These are phyloP conservation scores for Kwoniella mangroviensis DNA, from an alignment of 768 basidiomycete genomes.

Conservation along the genomic window DNA sequence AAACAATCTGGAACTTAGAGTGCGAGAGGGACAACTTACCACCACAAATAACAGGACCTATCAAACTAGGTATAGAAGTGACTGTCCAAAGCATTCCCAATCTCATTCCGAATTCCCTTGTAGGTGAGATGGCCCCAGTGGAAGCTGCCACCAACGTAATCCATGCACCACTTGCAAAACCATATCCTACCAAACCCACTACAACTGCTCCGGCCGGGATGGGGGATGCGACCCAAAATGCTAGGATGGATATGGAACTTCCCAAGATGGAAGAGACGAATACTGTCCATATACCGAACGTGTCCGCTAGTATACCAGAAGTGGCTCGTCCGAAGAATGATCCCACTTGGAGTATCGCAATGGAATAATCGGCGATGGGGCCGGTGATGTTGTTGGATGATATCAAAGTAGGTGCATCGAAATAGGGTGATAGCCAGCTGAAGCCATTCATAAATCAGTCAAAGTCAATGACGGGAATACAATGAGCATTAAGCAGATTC, in stretches of 20 bases:
- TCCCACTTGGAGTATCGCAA: constrained; percentile 51
- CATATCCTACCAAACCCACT: constrained; percentile 49
- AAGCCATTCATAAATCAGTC: too few species aligned
- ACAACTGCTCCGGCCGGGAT: constrained; percentile 39
- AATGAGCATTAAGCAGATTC: not conserved
- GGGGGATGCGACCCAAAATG: constrained; percentile 45
- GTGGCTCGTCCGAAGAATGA: constrained; percentile 47
- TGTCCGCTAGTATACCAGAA: constrained; percentile 48
- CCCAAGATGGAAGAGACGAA: constrained; percentile 34
- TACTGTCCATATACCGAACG: constrained; percentile 45
- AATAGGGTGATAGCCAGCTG: constrained; percentile 54
- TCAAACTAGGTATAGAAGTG: constrained; percentile 36
- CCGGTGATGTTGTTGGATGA: constrained; percentile 36
- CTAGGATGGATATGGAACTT: constrained; percentile 39
- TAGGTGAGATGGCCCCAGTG: constrained; percentile 46
- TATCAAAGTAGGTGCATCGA: constrained; percentile 44
- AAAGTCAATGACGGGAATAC: too few species aligned
- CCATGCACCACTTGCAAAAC: constrained; percentile 47
- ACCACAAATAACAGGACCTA: constrained; percentile 50
- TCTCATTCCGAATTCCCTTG: constrained; percentile 52
- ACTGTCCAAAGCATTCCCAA: constrained; percentile 54
- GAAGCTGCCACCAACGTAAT: constrained; percentile 50
- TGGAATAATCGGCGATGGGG: constrained; percentile 42
- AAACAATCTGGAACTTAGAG: not conserved
- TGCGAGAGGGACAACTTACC: constrained; percentile 28